Percentiles rank a stretch among this genome's conserved stretches.
phyloP scores from a whole-genome alignment of 192 early-diverging fungal genomes.

The Hyaloraphidium curvatum region DNA sequence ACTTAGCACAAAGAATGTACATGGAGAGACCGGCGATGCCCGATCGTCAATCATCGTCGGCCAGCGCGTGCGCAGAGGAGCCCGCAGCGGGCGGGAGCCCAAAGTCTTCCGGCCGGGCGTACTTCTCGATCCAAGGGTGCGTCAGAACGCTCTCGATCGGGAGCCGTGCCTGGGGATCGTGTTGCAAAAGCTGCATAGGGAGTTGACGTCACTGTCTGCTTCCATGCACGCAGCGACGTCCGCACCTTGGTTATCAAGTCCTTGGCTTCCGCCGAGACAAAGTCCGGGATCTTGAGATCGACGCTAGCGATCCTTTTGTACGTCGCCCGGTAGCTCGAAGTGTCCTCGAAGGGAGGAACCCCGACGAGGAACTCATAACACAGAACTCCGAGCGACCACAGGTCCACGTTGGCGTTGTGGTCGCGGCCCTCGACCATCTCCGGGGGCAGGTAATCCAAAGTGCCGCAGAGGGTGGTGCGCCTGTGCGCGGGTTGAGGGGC shows the following conservation, averaged over 20 bases:
- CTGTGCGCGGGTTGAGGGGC: slow-evolving; percentile 14
- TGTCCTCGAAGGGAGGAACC: slow-evolving; percentile 74
- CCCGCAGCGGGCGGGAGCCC: too few relatives aligned
- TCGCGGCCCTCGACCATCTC: slow-evolving; percentile 82
- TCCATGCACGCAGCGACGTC: neutral
- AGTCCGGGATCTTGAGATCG: slow-evolving; percentile 59
- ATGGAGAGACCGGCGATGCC: too few relatives aligned
- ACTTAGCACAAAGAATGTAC: too few relatives aligned
- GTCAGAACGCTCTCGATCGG: slow-evolving; percentile 48
- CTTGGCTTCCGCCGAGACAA: slow-evolving; percentile 54
- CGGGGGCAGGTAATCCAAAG: slow-evolving; percentile 85
- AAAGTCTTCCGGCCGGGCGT: slow-evolving; percentile 8
- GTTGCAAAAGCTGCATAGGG: slow-evolving; percentile 40
- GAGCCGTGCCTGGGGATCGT: slow-evolving; percentile 46
- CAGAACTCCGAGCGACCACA: slow-evolving; percentile 85
- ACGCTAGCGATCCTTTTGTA: slow-evolving; percentile 68
- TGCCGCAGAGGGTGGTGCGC: slow-evolving; percentile 79
- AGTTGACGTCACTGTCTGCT: neutral
- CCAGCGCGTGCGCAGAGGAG: too few relatives aligned
- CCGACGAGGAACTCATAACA: slow-evolving; percentile 90
- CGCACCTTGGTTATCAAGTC: slow-evolving; percentile 65
- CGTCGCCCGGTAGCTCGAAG: slow-evolving; percentile 38
- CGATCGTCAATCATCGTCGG: too few relatives aligned
- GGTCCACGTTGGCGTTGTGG: slow-evolving; percentile 63
- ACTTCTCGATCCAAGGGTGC: slow-evolving; percentile 50